A percentile compares a stretch with the other conserved stretches of the same genome.
Evolutionary conservation across 495 filamentous ascomycete species (phyloP).

Genomic region (Penicillium longicatenatum): DNA sequence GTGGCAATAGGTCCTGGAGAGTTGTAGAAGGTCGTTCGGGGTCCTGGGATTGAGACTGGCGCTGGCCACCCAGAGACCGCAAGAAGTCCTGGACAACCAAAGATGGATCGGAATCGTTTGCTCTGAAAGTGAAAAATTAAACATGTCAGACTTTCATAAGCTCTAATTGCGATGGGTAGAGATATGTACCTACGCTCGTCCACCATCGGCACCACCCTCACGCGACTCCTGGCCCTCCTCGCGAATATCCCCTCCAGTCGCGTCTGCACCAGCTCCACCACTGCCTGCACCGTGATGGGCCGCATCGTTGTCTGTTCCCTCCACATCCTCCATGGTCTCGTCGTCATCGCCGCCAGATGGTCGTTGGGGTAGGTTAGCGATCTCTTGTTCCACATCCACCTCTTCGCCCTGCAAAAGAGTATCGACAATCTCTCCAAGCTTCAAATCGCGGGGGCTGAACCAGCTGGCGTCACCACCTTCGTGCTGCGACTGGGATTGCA

Average conservation of each 20-base stretch:
- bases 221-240: constrained; percentile 85
- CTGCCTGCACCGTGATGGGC: constrained; percentile 59
- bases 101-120: constrained; percentile 57
- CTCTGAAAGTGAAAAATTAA: constrained; percentile 31
- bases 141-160: constrained; percentile 6
- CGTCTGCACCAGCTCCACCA: constrained; percentile 81
- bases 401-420: constrained; percentile 82
- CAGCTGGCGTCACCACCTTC: constrained; percentile 68
- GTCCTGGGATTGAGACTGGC: constrained; percentile 47
- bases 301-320: constrained; percentile 59
- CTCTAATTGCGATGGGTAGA: constrained; percentile 25
- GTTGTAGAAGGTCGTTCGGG: constrained; percentile 73
- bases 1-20: constrained; percentile 80
- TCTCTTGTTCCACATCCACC: constrained; percentile 78
- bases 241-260: constrained; percentile 85
- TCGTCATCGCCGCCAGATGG: constrained; percentile 62
- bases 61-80: constrained; percentile 68
- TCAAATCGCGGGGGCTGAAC: constrained; percentile 79
- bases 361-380: constrained; percentile 60
- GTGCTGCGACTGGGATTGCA: constrained; percentile 86
- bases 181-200: constrained; percentile 94
- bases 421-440: constrained; percentile 84
- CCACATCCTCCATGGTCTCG: constrained; percentile 82
- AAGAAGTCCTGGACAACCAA: constrained; percentile 82
- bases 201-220: constrained; percentile 93